A percentile compares a stretch with the other conserved stretches of the same genome.
Evolutionary conservation across 352 stramenopile genomes (phyloP).

Genomic region (Ochromonadaceae sp.): DNA sequence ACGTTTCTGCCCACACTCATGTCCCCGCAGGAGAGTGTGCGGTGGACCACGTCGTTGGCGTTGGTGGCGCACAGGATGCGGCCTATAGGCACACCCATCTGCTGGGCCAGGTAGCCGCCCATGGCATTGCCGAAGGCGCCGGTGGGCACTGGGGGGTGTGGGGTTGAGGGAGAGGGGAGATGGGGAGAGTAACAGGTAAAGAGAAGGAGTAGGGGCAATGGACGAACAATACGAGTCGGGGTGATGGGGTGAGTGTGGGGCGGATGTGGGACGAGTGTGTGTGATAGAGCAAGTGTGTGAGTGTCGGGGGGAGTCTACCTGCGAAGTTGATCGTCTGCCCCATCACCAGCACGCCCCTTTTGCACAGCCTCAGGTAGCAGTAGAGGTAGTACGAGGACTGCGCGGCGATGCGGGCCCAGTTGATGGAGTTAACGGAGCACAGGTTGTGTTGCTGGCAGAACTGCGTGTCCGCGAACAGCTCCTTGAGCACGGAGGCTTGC

Average conservation of each 20-base stretch:
- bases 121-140: constrained; percentile 10
- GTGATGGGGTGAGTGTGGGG: no score
- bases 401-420: constrained; percentile 1
- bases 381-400: constrained; percentile 14
- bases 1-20: constrained; percentile 6
- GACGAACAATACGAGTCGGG: no score
- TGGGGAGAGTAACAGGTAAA: no score
- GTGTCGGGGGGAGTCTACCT: no score
- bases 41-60: constrained; percentile 12
- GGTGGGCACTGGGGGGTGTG: no score
- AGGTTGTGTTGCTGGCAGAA: background rate
- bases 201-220: no score
- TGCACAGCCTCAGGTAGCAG: background rate
- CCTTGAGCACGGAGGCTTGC: constrained; percentile 6
- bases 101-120: background rate
- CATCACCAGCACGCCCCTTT: background rate
- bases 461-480: background rate
- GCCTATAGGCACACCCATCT: constrained; percentile 9
- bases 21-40: constrained; percentile 1
- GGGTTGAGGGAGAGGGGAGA: no score
- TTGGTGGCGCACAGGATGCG: constrained; percentile 11
- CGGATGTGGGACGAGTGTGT: no score
- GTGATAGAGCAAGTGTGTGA: no score
- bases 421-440: constrained; percentile 13
- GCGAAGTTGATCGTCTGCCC: background rate